These are phyloP conservation scores for Zalaria obscura DNA, from an alignment of 2,329 filamentous ascomycete species.

Conservation along the genomic window DNA sequence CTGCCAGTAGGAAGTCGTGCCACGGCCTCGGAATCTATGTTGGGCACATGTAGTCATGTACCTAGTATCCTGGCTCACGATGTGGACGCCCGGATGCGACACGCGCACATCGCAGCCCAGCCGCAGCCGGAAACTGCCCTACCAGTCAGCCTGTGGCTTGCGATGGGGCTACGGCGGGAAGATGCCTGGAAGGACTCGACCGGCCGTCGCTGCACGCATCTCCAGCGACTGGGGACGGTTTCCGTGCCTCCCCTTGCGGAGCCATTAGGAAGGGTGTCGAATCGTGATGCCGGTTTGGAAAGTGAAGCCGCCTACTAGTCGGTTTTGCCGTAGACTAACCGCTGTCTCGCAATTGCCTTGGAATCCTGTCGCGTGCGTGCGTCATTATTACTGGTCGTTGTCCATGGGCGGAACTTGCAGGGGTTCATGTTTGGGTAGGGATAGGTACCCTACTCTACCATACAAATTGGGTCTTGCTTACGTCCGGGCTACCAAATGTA, in stretches of 20 bases:
- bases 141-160: too few species aligned
- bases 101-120: too few species aligned
- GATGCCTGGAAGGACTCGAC: neutral
- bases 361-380: neutral
- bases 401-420: neutral
- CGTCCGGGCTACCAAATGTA: neutral
- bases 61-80: too few species aligned
- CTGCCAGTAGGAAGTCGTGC: too few species aligned
- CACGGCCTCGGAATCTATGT: too few species aligned
- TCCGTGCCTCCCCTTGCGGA: neutral
- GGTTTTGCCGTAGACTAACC: neutral
- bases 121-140: too few species aligned
- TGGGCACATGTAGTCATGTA: too few species aligned
- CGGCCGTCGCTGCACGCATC: neutral
- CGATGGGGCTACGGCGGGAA: too few species aligned
- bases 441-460: neutral
- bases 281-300: neutral
- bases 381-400: neutral
- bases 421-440: neutral
- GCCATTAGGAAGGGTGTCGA: neutral
- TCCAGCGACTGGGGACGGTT: neutral
- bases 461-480: neutral
- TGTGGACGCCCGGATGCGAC: too few species aligned
- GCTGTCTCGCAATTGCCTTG: neutral
- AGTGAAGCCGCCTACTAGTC: neutral